These are phyloP conservation scores for Alternaria tenuissima DNA, from an alignment of 2,329 filamentous ascomycete species.

Conservation along the genomic window DNA sequence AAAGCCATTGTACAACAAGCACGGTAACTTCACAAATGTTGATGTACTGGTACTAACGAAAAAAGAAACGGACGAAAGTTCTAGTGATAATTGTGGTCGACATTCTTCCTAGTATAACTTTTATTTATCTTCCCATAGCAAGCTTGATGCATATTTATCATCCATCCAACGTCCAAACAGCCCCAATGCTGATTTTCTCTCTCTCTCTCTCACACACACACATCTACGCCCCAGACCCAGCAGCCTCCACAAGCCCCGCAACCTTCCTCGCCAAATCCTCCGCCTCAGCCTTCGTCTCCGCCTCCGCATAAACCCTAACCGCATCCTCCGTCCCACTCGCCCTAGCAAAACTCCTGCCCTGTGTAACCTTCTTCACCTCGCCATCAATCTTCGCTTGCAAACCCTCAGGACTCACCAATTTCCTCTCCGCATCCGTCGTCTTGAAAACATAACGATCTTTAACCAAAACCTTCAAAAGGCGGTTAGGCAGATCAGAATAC, in stretches of 20 bases:
- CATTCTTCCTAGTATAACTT: too few relatives aligned
- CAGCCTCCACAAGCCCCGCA: conserved; percentile 70
- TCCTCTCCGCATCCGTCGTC: conserved; percentile 90
- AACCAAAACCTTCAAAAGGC: conserved; percentile 92
- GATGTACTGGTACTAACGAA: too few relatives aligned
- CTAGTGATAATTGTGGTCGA: too few relatives aligned
- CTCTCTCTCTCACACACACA: too few relatives aligned
- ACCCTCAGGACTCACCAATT: conserved; percentile 79
- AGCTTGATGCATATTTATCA: too few relatives aligned
- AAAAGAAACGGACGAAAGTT: too few relatives aligned
- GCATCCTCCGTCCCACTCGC: conserved; percentile 96
- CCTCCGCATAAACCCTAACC: conserved; percentile 94
- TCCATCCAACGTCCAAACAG: too few relatives aligned
- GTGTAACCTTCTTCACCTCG: conserved; percentile 87
- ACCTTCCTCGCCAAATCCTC: conserved; percentile 90
- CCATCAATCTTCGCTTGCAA: conserved; percentile 87
- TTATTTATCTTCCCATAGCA: too few relatives aligned
- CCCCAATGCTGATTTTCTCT: too few relatives aligned
- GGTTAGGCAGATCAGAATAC: conserved; percentile 93
- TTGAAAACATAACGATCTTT: conserved; percentile 87
- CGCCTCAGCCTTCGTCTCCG: conserved; percentile 85
- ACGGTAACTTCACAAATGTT: too few relatives aligned
- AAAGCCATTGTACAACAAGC: too few relatives aligned
- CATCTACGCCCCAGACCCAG: too few relatives aligned
- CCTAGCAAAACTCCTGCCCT: conserved; percentile 87